Conservation (phyloP, 148 eudicot species). For the Polygonum maritimum region DNA sequence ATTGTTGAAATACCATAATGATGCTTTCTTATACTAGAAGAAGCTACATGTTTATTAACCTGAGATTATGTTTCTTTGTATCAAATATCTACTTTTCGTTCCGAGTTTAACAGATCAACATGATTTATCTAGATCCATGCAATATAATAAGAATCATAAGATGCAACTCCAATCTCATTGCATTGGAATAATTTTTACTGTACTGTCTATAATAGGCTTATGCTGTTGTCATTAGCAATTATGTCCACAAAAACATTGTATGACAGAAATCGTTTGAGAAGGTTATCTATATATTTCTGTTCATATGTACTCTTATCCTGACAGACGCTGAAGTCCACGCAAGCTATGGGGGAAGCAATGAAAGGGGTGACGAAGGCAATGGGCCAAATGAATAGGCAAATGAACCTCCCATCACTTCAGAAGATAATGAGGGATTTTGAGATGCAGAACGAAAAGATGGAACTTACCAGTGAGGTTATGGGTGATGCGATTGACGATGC, state of each 20-base stretch:
- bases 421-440: constrained; percentile 97
- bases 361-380: constrained; percentile 98
- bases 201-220: background rate
- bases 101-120: background rate
- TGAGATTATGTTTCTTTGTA: background rate
- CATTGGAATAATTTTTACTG: too few relatives aligned
- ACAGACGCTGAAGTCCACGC: constrained; percentile 71
- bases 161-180: background rate
- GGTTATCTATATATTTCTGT: background rate
- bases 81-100: background rate
- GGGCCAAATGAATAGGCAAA: constrained; percentile 97
- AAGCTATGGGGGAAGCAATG: constrained; percentile 99
- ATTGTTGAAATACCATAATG: background rate
- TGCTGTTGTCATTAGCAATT: background rate
- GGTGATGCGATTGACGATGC: constrained; percentile 98
- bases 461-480: constrained; percentile 86
- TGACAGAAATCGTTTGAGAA: background rate
- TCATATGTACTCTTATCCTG: background rate
- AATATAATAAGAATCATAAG: background rate
- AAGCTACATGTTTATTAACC: background rate
- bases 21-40: background rate
- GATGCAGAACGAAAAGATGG: constrained; percentile 97
- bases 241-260: background rate
- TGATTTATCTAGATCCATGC: background rate
- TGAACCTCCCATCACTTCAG: constrained; percentile 92